Percentiles rank a stretch among this genome's conserved stretches.
Conservation (phyloP, 164 flowering plant genomes). For the Dillenia turbinata region DNA sequence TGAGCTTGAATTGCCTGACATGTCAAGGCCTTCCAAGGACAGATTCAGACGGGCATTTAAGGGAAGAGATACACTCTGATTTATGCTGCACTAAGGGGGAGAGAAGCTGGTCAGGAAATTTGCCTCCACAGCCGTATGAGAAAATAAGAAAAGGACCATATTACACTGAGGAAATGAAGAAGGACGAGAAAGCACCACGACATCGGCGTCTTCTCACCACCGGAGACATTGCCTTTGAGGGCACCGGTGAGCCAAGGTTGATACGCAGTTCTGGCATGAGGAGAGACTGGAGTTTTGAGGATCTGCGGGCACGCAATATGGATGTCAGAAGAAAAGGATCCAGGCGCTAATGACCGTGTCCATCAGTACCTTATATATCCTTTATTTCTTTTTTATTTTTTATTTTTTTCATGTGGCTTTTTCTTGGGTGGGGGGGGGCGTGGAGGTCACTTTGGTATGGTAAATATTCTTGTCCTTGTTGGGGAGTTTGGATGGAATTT, state of each 20-base stretch:
- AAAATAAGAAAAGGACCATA: slow-evolving; percentile 5
- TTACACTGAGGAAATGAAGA: slow-evolving; percentile 7
- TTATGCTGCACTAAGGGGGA: slow-evolving; percentile 13
- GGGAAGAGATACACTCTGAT: background rate
- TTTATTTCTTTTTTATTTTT: too few relatives aligned
- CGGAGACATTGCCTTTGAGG: slow-evolving; percentile 6
- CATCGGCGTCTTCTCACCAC: slow-evolving; percentile 21
- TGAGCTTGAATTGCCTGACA: slow-evolving; percentile 13
- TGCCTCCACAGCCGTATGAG: slow-evolving; percentile 21
- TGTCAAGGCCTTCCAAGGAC: slow-evolving; percentile 23
- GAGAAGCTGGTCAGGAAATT: slow-evolving; percentile 53
- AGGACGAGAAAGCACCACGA: slow-evolving; percentile 13
- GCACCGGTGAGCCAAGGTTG: slow-evolving; percentile 36
- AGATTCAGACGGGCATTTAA: slow-evolving; percentile 12
- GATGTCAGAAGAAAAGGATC: background rate
- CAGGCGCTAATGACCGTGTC: too few relatives aligned
- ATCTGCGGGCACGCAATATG: slow-evolving; percentile 19
- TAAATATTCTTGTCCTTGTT: too few relatives aligned
- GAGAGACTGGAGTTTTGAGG: slow-evolving; percentile 91
- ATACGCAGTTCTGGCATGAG: slow-evolving; percentile 70
- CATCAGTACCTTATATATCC: too few relatives aligned
- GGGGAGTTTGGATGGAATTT: too few relatives aligned
- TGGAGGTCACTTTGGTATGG: too few relatives aligned
- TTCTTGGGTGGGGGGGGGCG: too few relatives aligned
- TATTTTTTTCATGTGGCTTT: too few relatives aligned